These are phyloP conservation scores for Euphorbia celastroides DNA, from an alignment of 441 rosid species.

Conservation along the genomic window DNA sequence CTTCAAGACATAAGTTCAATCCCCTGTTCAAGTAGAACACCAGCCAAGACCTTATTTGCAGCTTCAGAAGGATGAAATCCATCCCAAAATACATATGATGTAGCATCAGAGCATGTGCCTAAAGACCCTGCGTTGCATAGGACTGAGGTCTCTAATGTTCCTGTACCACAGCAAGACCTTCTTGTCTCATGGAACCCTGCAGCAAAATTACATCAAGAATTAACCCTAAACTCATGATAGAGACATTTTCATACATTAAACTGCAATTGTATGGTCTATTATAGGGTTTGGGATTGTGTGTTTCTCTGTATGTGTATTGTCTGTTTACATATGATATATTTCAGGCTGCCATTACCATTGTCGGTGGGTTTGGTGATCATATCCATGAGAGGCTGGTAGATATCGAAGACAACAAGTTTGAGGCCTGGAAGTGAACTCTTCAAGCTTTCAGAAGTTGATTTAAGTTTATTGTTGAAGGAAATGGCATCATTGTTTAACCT, in stretches of 20 bases:
- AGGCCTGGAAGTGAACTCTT: conserved; percentile 53
- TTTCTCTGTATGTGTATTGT: not conserved
- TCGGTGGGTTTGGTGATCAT: conserved; percentile 59
- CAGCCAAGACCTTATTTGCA: conserved; percentile 71
- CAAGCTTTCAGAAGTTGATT: conserved; percentile 55
- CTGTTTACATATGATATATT: conserved; percentile 11
- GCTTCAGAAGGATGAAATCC: conserved; percentile 96
- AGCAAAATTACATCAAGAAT: not conserved
- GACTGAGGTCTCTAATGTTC: conserved; percentile 75
- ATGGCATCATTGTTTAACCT: conserved; percentile 71
- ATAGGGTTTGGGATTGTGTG: not conserved
- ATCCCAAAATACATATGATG: conserved; percentile 69
- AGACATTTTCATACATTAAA: not conserved
- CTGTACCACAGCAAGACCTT: conserved; percentile 94
- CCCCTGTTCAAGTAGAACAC: conserved; percentile 65
- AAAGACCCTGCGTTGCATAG: conserved; percentile 67
- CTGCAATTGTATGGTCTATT: not conserved
- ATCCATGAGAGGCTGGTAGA: conserved; percentile 74
- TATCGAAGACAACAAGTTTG: conserved; percentile 76
- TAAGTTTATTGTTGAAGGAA: conserved; percentile 67
- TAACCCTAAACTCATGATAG: not conserved
- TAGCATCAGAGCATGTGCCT: conserved; percentile 42
- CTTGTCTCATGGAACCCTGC: conserved; percentile 84
- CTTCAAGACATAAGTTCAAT: conserved; percentile 64
- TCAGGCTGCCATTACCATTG: conserved; percentile 43